phyloP scores from a whole-genome alignment of 192 early-diverging fungal genomes.

The Diversispora eburnea region DNA sequence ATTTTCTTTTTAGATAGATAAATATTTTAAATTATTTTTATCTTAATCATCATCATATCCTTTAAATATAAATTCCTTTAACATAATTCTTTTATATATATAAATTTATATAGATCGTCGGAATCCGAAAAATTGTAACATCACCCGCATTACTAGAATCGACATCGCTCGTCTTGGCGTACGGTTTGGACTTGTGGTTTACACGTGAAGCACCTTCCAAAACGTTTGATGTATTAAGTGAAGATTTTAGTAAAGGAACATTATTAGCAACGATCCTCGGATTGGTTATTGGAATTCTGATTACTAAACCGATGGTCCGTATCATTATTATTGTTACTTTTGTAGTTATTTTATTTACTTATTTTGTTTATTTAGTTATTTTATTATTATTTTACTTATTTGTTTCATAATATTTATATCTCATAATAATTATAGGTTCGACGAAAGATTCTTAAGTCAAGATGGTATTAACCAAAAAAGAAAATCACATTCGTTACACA shows the following conservation, averaged over 20 bases:
- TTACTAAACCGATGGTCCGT: slow-evolving; percentile 73
- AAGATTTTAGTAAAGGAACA: slow-evolving; percentile 85
- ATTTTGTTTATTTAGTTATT: background rate
- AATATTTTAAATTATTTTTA: too few species aligned
- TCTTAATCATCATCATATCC: background rate
- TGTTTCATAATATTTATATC: too few species aligned
- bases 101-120: slow-evolving; percentile 48
- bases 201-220: slow-evolving; percentile 79
- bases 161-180: slow-evolving; percentile 84
- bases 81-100: background rate
- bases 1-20: too few species aligned
- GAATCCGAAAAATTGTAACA: slow-evolving; percentile 65
- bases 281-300: slow-evolving; percentile 67
- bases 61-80: slow-evolving; percentile 1
- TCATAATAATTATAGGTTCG: background rate
- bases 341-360: background rate
- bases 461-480: slow-evolving; percentile 22
- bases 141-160: slow-evolving; percentile 86
- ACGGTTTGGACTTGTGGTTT: slow-evolving; percentile 90
- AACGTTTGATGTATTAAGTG: slow-evolving; percentile 89
- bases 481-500: too few species aligned
- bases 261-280: slow-evolving; percentile 81
- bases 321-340: slow-evolving; percentile 48
- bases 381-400: background rate
- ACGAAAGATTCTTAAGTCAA: slow-evolving; percentile 14